Evolutionary conservation across 2,329 filamentous ascomycete genomes (phyloP).

Genomic region (Thielaviopsis populi): DNA sequence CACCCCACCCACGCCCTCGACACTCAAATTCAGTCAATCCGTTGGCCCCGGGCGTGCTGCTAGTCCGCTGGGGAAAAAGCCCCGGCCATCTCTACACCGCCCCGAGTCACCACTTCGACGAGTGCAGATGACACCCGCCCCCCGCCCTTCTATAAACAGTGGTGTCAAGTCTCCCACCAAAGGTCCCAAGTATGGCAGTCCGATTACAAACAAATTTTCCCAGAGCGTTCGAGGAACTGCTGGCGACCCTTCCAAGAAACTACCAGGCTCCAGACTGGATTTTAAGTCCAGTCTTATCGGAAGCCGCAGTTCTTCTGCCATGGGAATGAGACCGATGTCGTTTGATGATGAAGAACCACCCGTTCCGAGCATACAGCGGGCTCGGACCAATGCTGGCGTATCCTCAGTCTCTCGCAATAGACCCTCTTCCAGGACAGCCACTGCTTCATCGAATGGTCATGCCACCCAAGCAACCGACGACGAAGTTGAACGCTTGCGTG

Average conservation of each 20-base stretch:
- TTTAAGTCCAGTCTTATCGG: slow-evolving; percentile 35
- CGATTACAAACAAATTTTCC: slow-evolving; percentile 36
- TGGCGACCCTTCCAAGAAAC: slow-evolving; percentile 45
- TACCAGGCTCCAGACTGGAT: slow-evolving; percentile 30
- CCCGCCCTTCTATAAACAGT: slow-evolving; percentile 42
- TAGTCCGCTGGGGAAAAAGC: slow-evolving; percentile 49
- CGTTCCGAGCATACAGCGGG: slow-evolving; percentile 13
- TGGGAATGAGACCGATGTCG: slow-evolving; percentile 33
- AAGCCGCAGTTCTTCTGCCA: slow-evolving; percentile 43
- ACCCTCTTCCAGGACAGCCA: slow-evolving; percentile 34
- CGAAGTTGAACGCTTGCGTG: slow-evolving; percentile 57
- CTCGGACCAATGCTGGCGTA: slow-evolving; percentile 35
- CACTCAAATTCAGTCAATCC: slow-evolving; percentile 78
- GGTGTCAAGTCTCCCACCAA: slow-evolving; percentile 29
- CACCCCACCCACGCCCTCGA: slow-evolving; percentile 48
- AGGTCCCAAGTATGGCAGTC: slow-evolving; percentile 42
- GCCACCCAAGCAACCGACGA: slow-evolving; percentile 42
- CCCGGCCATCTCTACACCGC: slow-evolving; percentile 65
- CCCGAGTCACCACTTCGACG: slow-evolving; percentile 74
- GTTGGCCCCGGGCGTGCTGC: slow-evolving; percentile 58
- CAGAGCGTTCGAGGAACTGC: slow-evolving; percentile 47
- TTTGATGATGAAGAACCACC: slow-evolving; percentile 40
- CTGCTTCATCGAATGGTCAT: slow-evolving; percentile 38
- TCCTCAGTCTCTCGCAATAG: slow-evolving; percentile 37
- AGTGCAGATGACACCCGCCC: slow-evolving; percentile 43